Percentiles rank a stretch among this genome's conserved stretches.
These are phyloP conservation scores for Rhizopogon rudus DNA, from an alignment of 768 basidiomycete species.

Conservation along the genomic window DNA sequence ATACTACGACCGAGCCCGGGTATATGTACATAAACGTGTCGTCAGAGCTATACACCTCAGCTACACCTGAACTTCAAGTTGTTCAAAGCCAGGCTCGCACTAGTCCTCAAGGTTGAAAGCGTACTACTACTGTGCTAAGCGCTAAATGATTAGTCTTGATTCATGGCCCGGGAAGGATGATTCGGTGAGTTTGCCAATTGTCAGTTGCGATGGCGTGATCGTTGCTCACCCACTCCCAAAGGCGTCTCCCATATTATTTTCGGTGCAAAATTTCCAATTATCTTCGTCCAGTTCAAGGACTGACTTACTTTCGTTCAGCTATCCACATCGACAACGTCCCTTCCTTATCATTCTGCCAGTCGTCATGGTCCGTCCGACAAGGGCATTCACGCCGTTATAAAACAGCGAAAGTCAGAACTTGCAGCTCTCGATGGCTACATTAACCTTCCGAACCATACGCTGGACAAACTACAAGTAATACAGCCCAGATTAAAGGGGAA, in stretches of 20 bases:
- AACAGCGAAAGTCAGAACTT: constrained; percentile 16
- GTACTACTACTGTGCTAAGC: background rate
- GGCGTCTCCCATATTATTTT: constrained; percentile 10
- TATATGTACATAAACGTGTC: too few relatives aligned
- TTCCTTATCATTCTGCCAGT: constrained; percentile 5
- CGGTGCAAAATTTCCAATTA: constrained; percentile 5
- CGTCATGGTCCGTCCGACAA: constrained; percentile 14
- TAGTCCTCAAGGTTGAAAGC: background rate
- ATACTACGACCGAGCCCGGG: too few relatives aligned
- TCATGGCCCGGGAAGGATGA: constrained; percentile 14
- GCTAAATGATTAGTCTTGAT: constrained; percentile 2
- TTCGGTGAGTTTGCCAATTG: constrained; percentile 13
- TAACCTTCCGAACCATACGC: constrained; percentile 9
- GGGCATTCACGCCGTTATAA: constrained; percentile 15
- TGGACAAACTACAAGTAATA: constrained; percentile 15
- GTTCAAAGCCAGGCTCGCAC: too few relatives aligned
- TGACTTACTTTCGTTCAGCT: background rate
- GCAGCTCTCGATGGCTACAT: constrained; percentile 16
- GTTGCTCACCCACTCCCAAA: constrained; percentile 19
- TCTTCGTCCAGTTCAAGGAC: background rate
- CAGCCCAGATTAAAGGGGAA: constrained; percentile 14
- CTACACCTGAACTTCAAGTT: too few relatives aligned
- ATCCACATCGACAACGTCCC: constrained; percentile 18
- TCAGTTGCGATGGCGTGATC: constrained; percentile 25
- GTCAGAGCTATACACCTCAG: too few relatives aligned